Evolutionary conservation across 2,329 filamentous ascomycete species (phyloP), one percentile per base, ranked within the genome.

Genomic region (Trichoderma atrobrunneum): DNA sequence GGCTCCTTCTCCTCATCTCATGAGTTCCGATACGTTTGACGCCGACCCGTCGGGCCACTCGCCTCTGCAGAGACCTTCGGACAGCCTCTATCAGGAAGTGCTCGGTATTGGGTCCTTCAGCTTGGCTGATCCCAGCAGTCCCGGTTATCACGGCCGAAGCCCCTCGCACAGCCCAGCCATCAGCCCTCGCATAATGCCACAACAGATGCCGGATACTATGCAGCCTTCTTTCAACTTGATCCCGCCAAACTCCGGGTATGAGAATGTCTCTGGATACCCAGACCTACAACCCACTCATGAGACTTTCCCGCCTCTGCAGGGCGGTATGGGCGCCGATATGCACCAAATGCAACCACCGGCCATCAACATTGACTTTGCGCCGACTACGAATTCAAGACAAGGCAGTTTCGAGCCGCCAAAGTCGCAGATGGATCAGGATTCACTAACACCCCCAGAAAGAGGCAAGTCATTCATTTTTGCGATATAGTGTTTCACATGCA

Each of bases 321-420:
- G 85, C 28, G 80, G 81, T n/a, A 81, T 80, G 30, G 82, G 82
- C 28, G 80, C 82, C 34, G 92, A 95, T 72, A 88, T 93, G 79
- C 88, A 89, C 7, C 90, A 92, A 76, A 96, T 97, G 91, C 92
- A 92, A 4, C 93, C 95, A n/a, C 95, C 95, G 0, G 93, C 95
- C 66, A 98, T 98, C 82, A 97, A 96, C 79, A 96, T 98, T 76
- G 93, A 97, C 79, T 94, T 93, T 80, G 95, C 94, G 18, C 95
- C 95, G 28, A 91, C 91, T 28, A 91, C 91, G 89, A 92, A 67
- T 84, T 88, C 72, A 39, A 81, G 80, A 73, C 76, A 75, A 32
- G 77, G 75, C 39, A 69, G 75, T 36, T 82, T 82, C 71, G 79
- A 81, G 61, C 87, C 88, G 32, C 85, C 87, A 24, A 93, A 92